phyloP scores from a whole-genome alignment of 176 grass and related monocot species.

The Avena sativa region DNA sequence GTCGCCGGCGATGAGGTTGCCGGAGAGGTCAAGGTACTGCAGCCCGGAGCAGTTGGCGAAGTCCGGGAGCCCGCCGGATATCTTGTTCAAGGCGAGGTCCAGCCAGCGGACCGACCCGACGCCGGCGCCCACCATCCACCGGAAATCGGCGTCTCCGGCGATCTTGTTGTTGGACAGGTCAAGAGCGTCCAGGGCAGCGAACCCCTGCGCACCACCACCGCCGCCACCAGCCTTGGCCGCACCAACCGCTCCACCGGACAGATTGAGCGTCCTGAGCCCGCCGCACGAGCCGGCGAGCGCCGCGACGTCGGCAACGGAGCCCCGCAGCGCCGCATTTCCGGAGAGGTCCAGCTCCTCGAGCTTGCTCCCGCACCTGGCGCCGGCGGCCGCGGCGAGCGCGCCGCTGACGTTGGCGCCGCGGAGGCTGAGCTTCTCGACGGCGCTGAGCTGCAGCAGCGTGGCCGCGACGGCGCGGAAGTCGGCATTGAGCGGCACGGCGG shows the following conservation, averaged over 20 bases:
- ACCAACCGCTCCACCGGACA: constrained; percentile 70
- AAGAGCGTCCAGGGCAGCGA: constrained; percentile 55
- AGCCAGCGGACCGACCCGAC: constrained; percentile 61
- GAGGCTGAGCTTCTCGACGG: constrained; percentile 66
- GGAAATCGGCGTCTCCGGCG: constrained; percentile 57
- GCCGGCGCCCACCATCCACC: constrained; percentile 59
- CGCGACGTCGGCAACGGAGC: constrained; percentile 68
- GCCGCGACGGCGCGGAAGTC: constrained; percentile 65
- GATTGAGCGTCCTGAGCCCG: constrained; percentile 60
- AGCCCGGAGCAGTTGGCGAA: constrained; percentile 79
- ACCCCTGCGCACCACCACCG: not conserved
- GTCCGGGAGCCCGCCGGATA: constrained; percentile 59
- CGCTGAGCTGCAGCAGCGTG: constrained; percentile 60
- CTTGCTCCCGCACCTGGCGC: constrained; percentile 46
- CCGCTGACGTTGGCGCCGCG: constrained; percentile 76
- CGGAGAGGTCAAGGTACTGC: constrained; percentile 83
- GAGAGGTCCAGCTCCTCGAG: constrained; percentile 77
- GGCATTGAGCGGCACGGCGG: constrained; percentile 58
- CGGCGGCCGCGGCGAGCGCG: constrained; percentile 28
- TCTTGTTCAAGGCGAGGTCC: constrained; percentile 68
- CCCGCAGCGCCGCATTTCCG: constrained; percentile 65
- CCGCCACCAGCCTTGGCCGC: not conserved
- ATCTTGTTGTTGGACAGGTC: constrained; percentile 86
- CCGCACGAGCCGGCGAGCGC: constrained; percentile 57
- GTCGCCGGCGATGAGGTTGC: constrained; percentile 62